Percentiles rank a stretch among this genome's conserved stretches.
These are phyloP conservation scores for Schoenoplectus triqueter DNA, from an alignment of 202 grass and related monocot species.

Conservation along the genomic window DNA sequence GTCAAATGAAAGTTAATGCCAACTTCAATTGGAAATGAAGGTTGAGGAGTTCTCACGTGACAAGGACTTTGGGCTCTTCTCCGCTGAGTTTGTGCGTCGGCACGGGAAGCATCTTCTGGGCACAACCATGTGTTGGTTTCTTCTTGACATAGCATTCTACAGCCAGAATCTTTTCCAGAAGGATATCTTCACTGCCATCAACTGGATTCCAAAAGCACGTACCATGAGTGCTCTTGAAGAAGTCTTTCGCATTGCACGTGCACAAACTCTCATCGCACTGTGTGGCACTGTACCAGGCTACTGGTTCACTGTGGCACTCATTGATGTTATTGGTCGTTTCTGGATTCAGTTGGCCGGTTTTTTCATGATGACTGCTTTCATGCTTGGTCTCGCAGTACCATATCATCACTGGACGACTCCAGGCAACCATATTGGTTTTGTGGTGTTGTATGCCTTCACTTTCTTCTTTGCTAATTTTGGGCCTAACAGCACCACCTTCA, in stretches of 20 bases:
- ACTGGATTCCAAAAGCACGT: slow-evolving; percentile 52
- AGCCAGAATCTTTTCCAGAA: slow-evolving; percentile 69
- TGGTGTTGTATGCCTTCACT: slow-evolving; percentile 52
- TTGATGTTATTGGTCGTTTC: slow-evolving; percentile 55
- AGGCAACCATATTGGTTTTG: slow-evolving; percentile 53
- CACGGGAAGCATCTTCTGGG: slow-evolving; percentile 66
- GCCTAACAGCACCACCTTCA: slow-evolving; percentile 62
- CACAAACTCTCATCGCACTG: slow-evolving; percentile 58
- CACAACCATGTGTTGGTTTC: slow-evolving; percentile 61
- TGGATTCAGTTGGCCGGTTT: slow-evolving; percentile 53
- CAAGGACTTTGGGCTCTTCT: slow-evolving; percentile 49
- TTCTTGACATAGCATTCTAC: slow-evolving; percentile 78
- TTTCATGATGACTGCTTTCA: slow-evolving; percentile 57
- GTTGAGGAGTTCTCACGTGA: background rate
- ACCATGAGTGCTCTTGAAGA: slow-evolving; percentile 59
- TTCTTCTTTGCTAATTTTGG: slow-evolving; percentile 69
- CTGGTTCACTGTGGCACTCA: slow-evolving; percentile 67
- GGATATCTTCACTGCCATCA: slow-evolving; percentile 55
- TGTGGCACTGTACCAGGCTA: slow-evolving; percentile 79
- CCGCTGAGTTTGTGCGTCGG: slow-evolving; percentile 33
- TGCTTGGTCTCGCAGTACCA: slow-evolving; percentile 50
- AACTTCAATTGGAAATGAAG: slow-evolving; percentile 21
- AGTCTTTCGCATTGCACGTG: slow-evolving; percentile 51
- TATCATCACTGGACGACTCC: slow-evolving; percentile 68
- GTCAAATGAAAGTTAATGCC: slow-evolving; percentile 3